Percentiles rank a stretch among this genome's conserved stretches.
These are phyloP conservation scores for Trichophyton simii DNA, from an alignment of 2,329 filamentous ascomycete species.

Conservation along the genomic window DNA sequence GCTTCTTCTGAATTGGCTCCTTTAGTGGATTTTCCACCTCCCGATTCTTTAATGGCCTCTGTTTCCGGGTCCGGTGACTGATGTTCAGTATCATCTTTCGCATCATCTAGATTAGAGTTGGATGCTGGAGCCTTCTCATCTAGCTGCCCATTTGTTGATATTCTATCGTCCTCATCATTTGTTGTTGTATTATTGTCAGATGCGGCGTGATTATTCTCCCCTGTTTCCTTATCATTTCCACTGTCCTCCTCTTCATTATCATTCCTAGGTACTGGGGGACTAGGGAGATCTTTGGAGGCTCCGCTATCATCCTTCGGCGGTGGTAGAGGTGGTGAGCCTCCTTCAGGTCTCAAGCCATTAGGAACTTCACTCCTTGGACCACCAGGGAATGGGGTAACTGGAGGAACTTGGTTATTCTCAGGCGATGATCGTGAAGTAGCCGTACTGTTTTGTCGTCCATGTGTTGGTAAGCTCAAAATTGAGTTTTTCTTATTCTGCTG, in stretches of 20 bases:
- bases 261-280: not conserved
- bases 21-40: not conserved
- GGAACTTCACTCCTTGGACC: slow-evolving; percentile 10
- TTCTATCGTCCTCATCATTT: not conserved
- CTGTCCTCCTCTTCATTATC: slow-evolving; percentile 7
- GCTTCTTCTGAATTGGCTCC: not conserved
- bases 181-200: not conserved
- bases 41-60: not conserved
- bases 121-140: not conserved
- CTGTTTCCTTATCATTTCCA: slow-evolving; percentile 7
- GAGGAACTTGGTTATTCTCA: slow-evolving; percentile 9
- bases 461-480: slow-evolving; percentile 7
- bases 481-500: slow-evolving; percentile 12
- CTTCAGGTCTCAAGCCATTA: slow-evolving; percentile 9
- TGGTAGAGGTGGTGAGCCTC: slow-evolving; percentile 4
- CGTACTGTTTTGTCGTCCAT: slow-evolving; percentile 3
- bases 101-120: not conserved
- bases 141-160: not conserved
- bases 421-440: not conserved
- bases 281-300: not conserved
- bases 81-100: not conserved
- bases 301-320: slow-evolving; percentile 3
- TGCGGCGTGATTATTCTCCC: slow-evolving; percentile 10
- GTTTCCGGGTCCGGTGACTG: not conserved
- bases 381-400: slow-evolving; percentile 18